These are phyloP conservation scores for Kwoniella heveanensis DNA, from an alignment of 768 basidiomycete genomes.

Conservation along the genomic window DNA sequence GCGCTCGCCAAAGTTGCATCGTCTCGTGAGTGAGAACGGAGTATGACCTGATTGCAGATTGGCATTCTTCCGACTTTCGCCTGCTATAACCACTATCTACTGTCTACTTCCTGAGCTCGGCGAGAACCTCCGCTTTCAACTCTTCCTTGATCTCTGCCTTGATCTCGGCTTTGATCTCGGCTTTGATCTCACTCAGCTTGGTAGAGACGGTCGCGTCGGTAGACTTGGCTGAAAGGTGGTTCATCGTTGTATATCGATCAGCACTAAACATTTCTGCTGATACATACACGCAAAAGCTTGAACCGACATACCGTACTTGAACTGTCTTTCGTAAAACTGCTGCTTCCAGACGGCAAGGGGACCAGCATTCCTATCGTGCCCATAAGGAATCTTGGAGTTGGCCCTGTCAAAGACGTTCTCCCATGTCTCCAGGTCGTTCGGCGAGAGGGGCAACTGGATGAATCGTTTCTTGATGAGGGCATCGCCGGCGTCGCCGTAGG, in stretches of 20 bases:
- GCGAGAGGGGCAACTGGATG: neutral
- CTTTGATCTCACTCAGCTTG: neutral
- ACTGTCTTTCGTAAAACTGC: neutral
- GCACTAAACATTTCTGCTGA: no score
- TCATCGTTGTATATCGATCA: no score
- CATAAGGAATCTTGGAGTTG: neutral
- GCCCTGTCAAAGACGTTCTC: neutral
- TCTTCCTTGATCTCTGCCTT: slow-evolving; percentile 3
- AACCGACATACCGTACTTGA: no score
- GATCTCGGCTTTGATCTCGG: slow-evolving; percentile 2
- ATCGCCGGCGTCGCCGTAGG: neutral
- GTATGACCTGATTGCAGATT: no score
- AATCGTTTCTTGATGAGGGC: neutral
- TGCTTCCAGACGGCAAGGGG: neutral
- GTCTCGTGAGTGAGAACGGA: no score
- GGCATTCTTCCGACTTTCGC: no score
- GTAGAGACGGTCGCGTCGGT: no score
- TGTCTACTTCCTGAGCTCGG: neutral
- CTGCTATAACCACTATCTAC: neutral
- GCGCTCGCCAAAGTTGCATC: no score
- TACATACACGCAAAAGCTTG: no score
- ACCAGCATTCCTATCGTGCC: no score
- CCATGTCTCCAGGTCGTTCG: neutral
- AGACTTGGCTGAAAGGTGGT: no score
- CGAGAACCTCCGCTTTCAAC: neutral